Evolutionary conservation across 2,329 filamentous ascomycete species (phyloP), one percentile per base, ranked within the genome.

Genomic region (Botrytis aclada): DNA sequence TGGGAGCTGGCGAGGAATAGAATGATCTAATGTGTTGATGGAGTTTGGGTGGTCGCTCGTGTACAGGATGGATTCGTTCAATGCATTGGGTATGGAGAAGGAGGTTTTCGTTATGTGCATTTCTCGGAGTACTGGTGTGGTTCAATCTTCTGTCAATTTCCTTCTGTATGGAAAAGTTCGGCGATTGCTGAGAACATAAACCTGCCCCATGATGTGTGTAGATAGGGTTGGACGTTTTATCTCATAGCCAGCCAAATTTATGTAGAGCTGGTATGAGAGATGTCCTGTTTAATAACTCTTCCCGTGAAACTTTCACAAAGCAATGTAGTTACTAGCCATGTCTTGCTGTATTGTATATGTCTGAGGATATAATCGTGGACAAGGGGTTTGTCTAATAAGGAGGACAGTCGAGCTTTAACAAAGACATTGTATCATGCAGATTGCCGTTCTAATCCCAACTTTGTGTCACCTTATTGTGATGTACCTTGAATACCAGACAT

Each of bases 1-100:
- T 80, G 76, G 76, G 77, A 37, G 73, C 71, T 20, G 77, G 77
- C 25, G 72, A 70, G 69, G 64, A 60, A 69, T 72, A 51, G 66
- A 37, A 20, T 20, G 20, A n/a, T 34, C 37, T 32, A 25, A 58
- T 20, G 25, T n/a, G 29, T 37, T 41, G 54, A 66, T 54, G 54
- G 62, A 69, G 72, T 70, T 41, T 22, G 25, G 51, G 39, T n/a
- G n/a, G 63, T 41, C 56, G 22, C 45, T 37, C 20, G 39, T 63
- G 71, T 62, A 72, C 39, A 71, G 58, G 69, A 43, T 72, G 51
- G 14, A 29, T 56, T 56, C n/a, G 51, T 67, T 45, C 37, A 62
- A 65, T 32, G 58, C 56, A 71, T 60, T 45, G 54, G 45, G 64
- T 69, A 69, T 66, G 60, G 69, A 61, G 51, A 63, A 51, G 74